phyloP scores from a whole-genome alignment of 371 early-diverging fungal species.

The Funneliformis caledonium region DNA sequence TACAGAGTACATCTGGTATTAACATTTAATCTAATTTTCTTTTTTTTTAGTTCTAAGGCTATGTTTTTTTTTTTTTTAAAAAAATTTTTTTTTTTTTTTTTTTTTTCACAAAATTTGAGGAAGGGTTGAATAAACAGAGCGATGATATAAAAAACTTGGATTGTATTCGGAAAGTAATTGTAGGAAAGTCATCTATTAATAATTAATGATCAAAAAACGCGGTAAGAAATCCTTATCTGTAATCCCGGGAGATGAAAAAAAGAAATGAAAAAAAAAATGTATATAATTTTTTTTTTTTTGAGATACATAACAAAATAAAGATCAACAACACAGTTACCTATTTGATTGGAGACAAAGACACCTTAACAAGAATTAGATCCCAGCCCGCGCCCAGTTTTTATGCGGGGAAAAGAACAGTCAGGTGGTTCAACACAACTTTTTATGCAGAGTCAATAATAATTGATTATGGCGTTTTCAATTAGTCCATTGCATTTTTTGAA shows the following conservation, averaged over 20 bases:
- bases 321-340: slow-evolving; percentile 1
- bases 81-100: not conserved
- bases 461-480: slow-evolving; percentile 7
- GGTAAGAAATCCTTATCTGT: not conserved
- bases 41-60: not conserved
- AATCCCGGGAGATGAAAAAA: not conserved
- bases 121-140: not conserved
- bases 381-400: slow-evolving; percentile 24
- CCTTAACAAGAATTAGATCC: slow-evolving; percentile 29
- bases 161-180: not conserved
- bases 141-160: not conserved
- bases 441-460: slow-evolving; percentile 17
- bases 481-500: not conserved
- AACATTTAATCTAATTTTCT: not conserved
- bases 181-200: not conserved
- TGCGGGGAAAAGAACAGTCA: slow-evolving; percentile 19
- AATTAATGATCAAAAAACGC: not conserved
- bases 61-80: not conserved
- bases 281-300: slow-evolving; percentile 2
- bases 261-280: not conserved
- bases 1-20: slow-evolving; percentile 2
- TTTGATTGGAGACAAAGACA: slow-evolving; percentile 2
- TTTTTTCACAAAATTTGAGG: not conserved
- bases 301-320: not conserved
- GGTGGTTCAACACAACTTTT: slow-evolving; percentile 3